Percentiles rank a stretch among this genome's conserved stretches.
These are phyloP conservation scores for Boletus rufocinnamomeus DNA, from an alignment of 768 basidiomycete species.

Conservation along the genomic window DNA sequence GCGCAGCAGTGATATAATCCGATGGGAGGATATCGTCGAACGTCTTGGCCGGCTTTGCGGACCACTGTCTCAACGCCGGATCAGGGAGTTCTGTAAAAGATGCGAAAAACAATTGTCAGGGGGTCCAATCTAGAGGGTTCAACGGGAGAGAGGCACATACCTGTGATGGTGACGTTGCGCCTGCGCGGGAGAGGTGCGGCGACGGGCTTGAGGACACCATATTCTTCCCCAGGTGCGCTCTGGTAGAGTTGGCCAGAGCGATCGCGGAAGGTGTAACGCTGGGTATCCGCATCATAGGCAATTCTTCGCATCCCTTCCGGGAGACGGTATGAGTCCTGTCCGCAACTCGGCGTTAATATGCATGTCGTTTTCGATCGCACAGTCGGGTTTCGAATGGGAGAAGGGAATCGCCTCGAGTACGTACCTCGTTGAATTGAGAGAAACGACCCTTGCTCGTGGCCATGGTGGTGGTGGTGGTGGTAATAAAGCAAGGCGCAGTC, in stretches of 20 bases:
- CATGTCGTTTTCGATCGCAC: not conserved
- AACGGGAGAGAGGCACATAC: conserved; percentile 4
- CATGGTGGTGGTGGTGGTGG: conserved; percentile 14
- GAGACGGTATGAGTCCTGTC: conserved; percentile 38
- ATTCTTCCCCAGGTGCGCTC: conserved; percentile 45
- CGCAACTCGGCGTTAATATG: conserved; percentile 4
- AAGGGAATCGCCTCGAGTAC: not conserved
- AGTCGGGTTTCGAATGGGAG: not conserved
- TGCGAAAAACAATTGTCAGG: not conserved
- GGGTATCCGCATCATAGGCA: conserved; percentile 55
- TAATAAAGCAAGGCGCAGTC: not conserved
- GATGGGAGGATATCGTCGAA: conserved; percentile 52
- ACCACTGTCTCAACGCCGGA: conserved; percentile 27
- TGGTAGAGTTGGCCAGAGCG: conserved; percentile 45
- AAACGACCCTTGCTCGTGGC: conserved; percentile 14
- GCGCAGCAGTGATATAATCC: conserved; percentile 43
- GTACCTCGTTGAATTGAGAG: conserved; percentile 30
- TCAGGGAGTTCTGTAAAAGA: conserved; percentile 26
- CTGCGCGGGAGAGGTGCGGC: conserved; percentile 22
- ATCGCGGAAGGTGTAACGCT: conserved; percentile 53
- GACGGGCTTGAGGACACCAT: conserved; percentile 46
- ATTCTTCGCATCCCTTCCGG: conserved; percentile 50
- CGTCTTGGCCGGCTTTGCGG: conserved; percentile 33
- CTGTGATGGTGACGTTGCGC: conserved; percentile 30
- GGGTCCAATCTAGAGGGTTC: not conserved